phyloP scores from a whole-genome alignment of 2,329 filamentous ascomycete genomes.

The Botryosphaeria dothidea region DNA sequence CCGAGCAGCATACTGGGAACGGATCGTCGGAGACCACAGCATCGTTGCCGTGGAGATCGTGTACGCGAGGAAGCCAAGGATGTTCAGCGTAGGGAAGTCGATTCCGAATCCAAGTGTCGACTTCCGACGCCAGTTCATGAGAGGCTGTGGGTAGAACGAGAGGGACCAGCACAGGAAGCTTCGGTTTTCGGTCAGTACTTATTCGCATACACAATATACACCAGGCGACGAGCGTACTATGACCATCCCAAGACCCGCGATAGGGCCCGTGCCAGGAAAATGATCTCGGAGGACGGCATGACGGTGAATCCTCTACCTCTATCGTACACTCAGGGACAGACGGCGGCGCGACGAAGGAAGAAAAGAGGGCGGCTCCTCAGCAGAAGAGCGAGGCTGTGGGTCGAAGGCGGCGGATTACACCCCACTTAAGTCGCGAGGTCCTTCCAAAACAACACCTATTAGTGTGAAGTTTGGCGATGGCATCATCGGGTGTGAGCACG shows the following conservation, averaged over 20 bases:
- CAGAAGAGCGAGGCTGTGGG: neutral
- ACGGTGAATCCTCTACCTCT: neutral
- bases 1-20: slow-evolving; percentile 78
- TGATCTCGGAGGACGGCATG: slow-evolving; percentile 27
- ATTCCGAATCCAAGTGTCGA: slow-evolving; percentile 83
- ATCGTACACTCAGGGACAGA: neutral
- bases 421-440: slow-evolving; percentile 4
- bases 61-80: slow-evolving; percentile 73
- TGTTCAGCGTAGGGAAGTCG: slow-evolving; percentile 81
- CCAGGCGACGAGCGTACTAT: slow-evolving; percentile 24
- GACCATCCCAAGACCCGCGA: slow-evolving; percentile 39
- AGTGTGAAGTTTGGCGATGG: slow-evolving; percentile 11
- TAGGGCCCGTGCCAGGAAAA: slow-evolving; percentile 33
- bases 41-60: slow-evolving; percentile 73
- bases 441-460: neutral
- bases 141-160: slow-evolving; percentile 89
- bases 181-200: neutral
- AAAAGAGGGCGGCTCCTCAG: neutral
- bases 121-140: slow-evolving; percentile 74
- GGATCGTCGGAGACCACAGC: slow-evolving; percentile 76
- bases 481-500: slow-evolving; percentile 13
- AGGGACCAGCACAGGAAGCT: slow-evolving; percentile 54
- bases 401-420: neutral
- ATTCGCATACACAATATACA: neutral
- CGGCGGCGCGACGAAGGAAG: neutral